Evolutionary conservation across 345 rosid species (phyloP), one percentile per base, ranked within the genome.

Genomic region (Populus tremula): DNA sequence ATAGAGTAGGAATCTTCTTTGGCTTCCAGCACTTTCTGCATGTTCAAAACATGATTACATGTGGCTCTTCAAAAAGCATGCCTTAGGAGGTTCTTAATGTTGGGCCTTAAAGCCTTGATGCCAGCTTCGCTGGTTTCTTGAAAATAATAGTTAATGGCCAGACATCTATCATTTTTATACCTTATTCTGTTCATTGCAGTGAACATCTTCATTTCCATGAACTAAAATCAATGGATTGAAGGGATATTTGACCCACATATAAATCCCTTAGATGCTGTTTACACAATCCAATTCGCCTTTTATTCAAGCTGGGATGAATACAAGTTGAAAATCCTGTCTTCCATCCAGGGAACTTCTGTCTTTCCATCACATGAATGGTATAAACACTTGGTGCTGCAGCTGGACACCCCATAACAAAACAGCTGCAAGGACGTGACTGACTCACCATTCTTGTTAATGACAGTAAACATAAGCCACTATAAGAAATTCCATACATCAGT

Each of bases 281-380:
- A 76, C 98, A 94, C 80, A 94, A 75, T 61, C 93, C 98, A 61
- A 94, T 80, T 71, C 91, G 80, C 85, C 97, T 90, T 83, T 85
- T 84, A 79, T 93, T 94, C 85, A 94, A 84, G 84, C 93, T 90
- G 61, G 98, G 93, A 82, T 88, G 98, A 56, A 94, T 91, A 81
- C 90, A 89, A 84, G 86, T 82, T 41, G 94, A 74, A 84, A 94
- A 93, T 63, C 98, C 98, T 2, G 98, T 94, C 83, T 87, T 91
- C 98, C 98, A 94, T 45, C 91, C 94, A 2, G 98, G 97, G 85
- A 94, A 94, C 79, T 84, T 93, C 88, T 94, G 98, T 59, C 94
- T 88, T 77, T 93, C 95, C 98, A 94, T 91, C 76, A 88, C 98
- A 85, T 91, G 91, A 50, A 90, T 81, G 68, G 90, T 88, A 78